phyloP scores from a whole-genome alignment of 2,329 filamentous ascomycete species.

The Fusarium oligoseptatum region DNA sequence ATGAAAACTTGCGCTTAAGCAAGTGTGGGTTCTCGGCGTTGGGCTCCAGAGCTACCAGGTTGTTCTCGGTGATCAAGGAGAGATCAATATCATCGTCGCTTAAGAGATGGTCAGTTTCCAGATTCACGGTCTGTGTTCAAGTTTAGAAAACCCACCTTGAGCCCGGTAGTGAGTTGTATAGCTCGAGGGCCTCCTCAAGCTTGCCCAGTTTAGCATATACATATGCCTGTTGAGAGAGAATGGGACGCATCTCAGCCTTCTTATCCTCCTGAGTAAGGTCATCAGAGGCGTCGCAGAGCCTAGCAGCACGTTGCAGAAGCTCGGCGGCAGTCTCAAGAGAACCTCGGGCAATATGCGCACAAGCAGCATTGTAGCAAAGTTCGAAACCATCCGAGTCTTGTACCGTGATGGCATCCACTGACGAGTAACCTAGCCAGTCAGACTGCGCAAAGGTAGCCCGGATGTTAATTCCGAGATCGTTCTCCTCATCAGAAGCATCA shows the following conservation, averaged over 20 bases:
- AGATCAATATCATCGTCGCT: constrained; percentile 78
- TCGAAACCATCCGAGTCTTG: constrained; percentile 80
- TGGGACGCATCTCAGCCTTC: constrained; percentile 79
- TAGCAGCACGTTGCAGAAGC: constrained; percentile 76
- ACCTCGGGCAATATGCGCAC: constrained; percentile 77
- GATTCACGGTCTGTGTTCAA: background rate
- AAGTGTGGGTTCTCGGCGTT: constrained; percentile 74
- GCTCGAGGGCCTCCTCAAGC: constrained; percentile 71
- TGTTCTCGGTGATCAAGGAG: constrained; percentile 75
- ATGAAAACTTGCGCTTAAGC: constrained; percentile 71
- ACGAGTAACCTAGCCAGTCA: constrained; percentile 71
- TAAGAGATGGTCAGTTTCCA: constrained; percentile 35
- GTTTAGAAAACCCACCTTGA: constrained; percentile 64
- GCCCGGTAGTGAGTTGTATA: constrained; percentile 73
- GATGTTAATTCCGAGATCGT: constrained; percentile 83
- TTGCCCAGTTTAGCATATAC: constrained; percentile 77
- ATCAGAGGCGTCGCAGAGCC: constrained; percentile 79
- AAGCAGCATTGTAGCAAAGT: constrained; percentile 85
- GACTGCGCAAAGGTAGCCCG: constrained; percentile 79
- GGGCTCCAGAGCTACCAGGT: constrained; percentile 61
- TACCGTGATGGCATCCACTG: constrained; percentile 63
- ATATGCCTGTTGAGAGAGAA: constrained; percentile 82
- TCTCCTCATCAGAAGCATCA: constrained; percentile 71
- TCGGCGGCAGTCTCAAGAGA: constrained; percentile 74
- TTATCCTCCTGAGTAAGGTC: constrained; percentile 82